Base-by-base conservation (phyloP, 148 eudicot genomes). In the Agrostemma githago region DNA sequence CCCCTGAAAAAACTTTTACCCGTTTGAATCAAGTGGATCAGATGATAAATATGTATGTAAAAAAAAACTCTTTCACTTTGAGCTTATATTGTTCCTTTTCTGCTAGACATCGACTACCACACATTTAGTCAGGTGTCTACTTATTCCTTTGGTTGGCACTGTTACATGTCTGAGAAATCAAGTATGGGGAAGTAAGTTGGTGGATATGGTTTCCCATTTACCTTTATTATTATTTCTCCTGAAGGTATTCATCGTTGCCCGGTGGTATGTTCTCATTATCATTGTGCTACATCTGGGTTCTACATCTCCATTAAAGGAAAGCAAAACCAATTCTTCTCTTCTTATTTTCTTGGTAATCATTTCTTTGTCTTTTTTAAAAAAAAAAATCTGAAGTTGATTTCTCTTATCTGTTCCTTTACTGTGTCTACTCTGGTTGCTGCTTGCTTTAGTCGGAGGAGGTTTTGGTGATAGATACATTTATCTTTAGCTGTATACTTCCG, bases 251-350 rank as follows among this genome's bases (percentile, higher is more conserved):
- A 80, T 83, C 79, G 79, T 83, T 83, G 82, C 84, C 68, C 82
- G 60, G 21, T 78, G 72, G 15, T 78, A 66, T 48, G 2, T 8
- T 2, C 17, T 34, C 2, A 7, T 65, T 66, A 21, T 56, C 72
- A 64, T 51, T 75, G 77, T 64, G 86, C 83, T 83, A 62, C 83
- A 78, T 80, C 79, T 83, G 83, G 81, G 80, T 75, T 75, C 83
- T 57, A 81, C 77, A 81, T 72, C 10, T 74, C 15, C 7, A 4
- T 34, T 3, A 6, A 17, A 8, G 64, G 38, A 60, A 60, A 60
- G 38, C 26, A 7, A 4, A 60, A 19, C 64, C 10, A 19, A 26
- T 9, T 60, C 64, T 26, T 21, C 64, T 19, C 4, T 8, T 58
- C 61, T 51, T 15, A 3, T 51, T 0, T 17, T 58, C 8, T 16